Base-by-base conservation (phyloP, 192 early-diverging fungal species). In the Coemansia sp. region DNA sequence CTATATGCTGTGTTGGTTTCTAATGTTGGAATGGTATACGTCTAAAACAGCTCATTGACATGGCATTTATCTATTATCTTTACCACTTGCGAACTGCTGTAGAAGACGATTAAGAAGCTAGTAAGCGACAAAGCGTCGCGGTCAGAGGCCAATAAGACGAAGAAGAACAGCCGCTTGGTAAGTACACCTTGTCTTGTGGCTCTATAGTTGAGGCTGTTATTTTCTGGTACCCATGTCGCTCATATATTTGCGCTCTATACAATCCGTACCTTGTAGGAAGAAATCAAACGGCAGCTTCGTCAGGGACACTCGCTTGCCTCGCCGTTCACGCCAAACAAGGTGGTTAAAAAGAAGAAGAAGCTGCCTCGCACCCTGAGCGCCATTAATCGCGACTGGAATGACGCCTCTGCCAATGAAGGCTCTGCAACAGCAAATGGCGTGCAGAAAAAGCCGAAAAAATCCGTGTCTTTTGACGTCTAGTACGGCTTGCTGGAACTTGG, bases 341-440 rank as follows among this genome's bases (percentile, higher is more conserved):
- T 70, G 31, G 27, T 40, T 33, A 72, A 72, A 44, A 81, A 76
- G 42, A 81, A 76, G 42, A 68, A 72, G 52, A 61, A 34, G 15
- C 40, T 73, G 55, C 15, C 31, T 12, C 79, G 79, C 59, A 82
- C 79, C 7, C 67, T 82, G 42, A 82, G 74, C 47, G 27, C 79
- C 13, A 62, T 82, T 34, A 82, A 82, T 65, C 71, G 74, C 22
- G 79, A 82, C 9, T 82, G 79, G 79, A 67, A 66, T 40, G 46
- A 49, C 38, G 68, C 72, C 10, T 65, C 65, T 38, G 67, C 36
- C 33, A 47, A 51, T 16, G 27, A 67, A 24, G 51, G 52, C 42
- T 55, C 18, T 20, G 60, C 16, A 43, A 15, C 42, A 8, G 9
- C 70, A 38, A 64, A 72, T 33, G 64, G 63, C 60, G 29, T 15